Conservation (phyloP, 192 early-diverging fungal species). For the Backusella luteola region DNA sequence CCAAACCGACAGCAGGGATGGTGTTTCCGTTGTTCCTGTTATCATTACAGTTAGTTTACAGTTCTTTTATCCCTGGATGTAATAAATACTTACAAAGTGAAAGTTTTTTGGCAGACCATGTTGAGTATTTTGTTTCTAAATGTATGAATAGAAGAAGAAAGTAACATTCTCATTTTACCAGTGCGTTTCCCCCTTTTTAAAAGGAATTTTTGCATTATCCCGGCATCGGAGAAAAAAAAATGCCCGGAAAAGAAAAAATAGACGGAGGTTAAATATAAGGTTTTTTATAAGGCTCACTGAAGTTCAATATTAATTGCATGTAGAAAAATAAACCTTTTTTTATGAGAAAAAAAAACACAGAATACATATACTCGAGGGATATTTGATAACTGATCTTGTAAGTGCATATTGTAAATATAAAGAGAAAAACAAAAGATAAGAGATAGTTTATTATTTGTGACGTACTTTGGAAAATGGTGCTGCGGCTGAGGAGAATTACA, state of each 20-base stretch:
- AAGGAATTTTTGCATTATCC: background rate
- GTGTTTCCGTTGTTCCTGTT: constrained; percentile 52
- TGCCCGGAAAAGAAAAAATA: background rate
- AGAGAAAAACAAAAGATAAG: background rate
- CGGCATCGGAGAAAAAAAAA: background rate
- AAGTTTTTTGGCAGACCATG: constrained; percentile 13
- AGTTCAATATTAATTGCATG: background rate
- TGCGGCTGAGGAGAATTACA: background rate
- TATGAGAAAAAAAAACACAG: background rate
- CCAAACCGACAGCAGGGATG: constrained; percentile 57
- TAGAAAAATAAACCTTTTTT: too few relatives aligned
- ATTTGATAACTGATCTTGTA: background rate
- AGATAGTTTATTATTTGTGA: background rate
- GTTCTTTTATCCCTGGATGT: background rate
- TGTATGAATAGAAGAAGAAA: background rate
- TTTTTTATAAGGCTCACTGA: background rate
- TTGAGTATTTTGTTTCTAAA: background rate
- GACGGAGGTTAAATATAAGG: background rate
- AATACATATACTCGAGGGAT: background rate
- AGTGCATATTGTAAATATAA: background rate
- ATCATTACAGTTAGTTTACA: background rate
- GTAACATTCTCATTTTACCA: background rate
- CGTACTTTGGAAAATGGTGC: background rate
- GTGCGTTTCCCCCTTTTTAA: background rate
- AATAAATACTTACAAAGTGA: background rate